Conservation (phyloP, 1,284 basidiomycete species). For the Cystobasidium slooffiae region DNA sequence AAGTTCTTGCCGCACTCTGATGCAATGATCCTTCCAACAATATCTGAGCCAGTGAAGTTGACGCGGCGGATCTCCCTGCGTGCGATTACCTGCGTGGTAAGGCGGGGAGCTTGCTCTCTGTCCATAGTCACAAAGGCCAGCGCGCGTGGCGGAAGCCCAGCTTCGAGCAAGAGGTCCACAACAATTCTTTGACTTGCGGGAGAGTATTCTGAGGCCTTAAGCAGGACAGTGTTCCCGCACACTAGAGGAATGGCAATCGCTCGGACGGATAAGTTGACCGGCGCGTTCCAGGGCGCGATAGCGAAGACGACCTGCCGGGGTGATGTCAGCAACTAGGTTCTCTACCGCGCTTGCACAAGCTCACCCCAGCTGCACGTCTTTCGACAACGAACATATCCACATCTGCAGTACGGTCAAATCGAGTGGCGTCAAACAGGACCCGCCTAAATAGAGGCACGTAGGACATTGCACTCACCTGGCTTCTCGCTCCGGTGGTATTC, state of each 20-base stretch:
- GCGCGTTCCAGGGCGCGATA: slow-evolving; percentile 45
- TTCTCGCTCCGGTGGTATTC: slow-evolving; percentile 36
- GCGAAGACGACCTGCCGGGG: slow-evolving; percentile 36
- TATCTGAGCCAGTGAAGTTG: slow-evolving; percentile 60
- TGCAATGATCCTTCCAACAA: slow-evolving; percentile 56
- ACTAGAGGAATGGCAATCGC: slow-evolving; percentile 65
- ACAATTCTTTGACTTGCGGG: slow-evolving; percentile 64
- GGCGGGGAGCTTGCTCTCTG: slow-evolving; percentile 59
- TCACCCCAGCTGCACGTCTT: slow-evolving; percentile 36
- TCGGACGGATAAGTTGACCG: slow-evolving; percentile 52
- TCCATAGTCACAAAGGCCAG: slow-evolving; percentile 66
- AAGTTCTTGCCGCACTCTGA: slow-evolving; percentile 57
- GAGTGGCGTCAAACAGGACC: background rate
- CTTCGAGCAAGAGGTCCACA: slow-evolving; percentile 59
- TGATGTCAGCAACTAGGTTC: background rate
- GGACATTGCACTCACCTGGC: background rate
- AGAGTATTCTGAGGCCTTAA: slow-evolving; percentile 66
- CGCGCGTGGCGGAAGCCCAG: slow-evolving; percentile 66
- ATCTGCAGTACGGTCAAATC: background rate
- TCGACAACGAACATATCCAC: slow-evolving; percentile 42
- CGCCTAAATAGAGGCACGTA: too few species aligned
- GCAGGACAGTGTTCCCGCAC: slow-evolving; percentile 68
- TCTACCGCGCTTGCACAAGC: background rate
- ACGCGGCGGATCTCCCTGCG: slow-evolving; percentile 62
- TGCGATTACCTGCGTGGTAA: slow-evolving; percentile 64